phyloP scores from a whole-genome alignment of 495 filamentous ascomycete genomes.

The Letharia columbiana region DNA sequence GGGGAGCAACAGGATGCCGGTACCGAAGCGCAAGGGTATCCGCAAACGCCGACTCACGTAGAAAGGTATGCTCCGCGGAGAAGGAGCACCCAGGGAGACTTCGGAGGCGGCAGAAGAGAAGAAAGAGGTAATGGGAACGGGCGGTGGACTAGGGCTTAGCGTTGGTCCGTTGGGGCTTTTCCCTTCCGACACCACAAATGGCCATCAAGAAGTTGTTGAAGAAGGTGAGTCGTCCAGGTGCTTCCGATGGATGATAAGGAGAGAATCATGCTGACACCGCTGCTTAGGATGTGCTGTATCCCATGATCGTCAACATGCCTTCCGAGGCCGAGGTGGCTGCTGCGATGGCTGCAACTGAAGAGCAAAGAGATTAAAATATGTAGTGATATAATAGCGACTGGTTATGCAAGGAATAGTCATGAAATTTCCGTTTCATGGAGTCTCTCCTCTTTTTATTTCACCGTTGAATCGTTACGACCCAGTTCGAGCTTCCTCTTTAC shows the following conservation, averaged over 20 bases:
- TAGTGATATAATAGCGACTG: no score
- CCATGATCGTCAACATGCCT: conserved; percentile 47
- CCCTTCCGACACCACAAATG: background rate
- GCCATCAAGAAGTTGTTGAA: conserved; percentile 25
- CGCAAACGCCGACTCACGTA: no score
- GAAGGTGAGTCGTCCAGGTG: conserved; percentile 22
- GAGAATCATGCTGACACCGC: background rate
- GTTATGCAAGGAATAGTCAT: no score
- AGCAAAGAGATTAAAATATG: no score
- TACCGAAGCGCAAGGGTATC: no score
- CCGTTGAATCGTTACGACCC: no score
- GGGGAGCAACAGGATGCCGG: no score
- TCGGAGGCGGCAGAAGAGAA: background rate
- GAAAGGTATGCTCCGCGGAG: no score
- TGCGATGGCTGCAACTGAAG: background rate
- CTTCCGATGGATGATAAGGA: background rate
- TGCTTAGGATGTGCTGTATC: conserved; percentile 40
- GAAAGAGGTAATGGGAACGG: background rate
- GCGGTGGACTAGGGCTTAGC: background rate
- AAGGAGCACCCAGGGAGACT: background rate
- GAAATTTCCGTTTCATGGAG: no score
- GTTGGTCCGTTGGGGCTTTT: background rate
- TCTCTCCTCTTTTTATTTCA: no score
- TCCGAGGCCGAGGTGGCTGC: conserved; percentile 36
- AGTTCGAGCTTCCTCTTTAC: no score